Evolutionary conservation across 75 land plant genomes (phyloP).

Genomic region (Pinus taeda): DNA sequence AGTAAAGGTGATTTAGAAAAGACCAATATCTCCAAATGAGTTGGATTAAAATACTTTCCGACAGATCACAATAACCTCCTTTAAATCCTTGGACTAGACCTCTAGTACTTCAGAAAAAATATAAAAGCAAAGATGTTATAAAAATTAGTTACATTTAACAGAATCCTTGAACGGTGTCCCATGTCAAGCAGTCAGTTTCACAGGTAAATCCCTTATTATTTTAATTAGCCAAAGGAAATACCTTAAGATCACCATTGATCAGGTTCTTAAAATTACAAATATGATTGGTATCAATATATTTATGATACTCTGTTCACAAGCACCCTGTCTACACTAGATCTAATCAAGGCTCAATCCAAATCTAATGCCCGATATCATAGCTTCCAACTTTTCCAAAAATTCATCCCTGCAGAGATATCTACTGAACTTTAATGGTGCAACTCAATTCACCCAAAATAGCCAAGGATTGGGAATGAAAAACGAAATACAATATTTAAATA

Average conservation of each 20-base stretch:
- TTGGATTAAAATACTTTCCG: no score
- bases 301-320: neutral
- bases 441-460: constrained; percentile 2
- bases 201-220: no score
- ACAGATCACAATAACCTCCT: no score
- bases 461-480: neutral
- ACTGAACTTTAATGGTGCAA: neutral
- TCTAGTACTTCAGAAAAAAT: no score
- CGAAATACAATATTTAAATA: no score
- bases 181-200: no score
- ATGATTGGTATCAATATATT: neutral
- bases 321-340: neutral
- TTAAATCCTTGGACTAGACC: no score
- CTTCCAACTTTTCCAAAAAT: neutral
- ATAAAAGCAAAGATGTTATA: no score
- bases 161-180: no score
- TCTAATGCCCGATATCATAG: neutral
- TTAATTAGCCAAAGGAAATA: no score
- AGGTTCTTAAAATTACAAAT: neutral
- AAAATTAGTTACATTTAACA: no score
- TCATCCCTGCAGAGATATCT: neutral
- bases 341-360: neutral
- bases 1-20: neutral
- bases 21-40: no score
- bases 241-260: neutral